These are phyloP conservation scores for Aspergillus kassunensis DNA, from an alignment of 495 filamentous ascomycete species.

Conservation along the genomic window DNA sequence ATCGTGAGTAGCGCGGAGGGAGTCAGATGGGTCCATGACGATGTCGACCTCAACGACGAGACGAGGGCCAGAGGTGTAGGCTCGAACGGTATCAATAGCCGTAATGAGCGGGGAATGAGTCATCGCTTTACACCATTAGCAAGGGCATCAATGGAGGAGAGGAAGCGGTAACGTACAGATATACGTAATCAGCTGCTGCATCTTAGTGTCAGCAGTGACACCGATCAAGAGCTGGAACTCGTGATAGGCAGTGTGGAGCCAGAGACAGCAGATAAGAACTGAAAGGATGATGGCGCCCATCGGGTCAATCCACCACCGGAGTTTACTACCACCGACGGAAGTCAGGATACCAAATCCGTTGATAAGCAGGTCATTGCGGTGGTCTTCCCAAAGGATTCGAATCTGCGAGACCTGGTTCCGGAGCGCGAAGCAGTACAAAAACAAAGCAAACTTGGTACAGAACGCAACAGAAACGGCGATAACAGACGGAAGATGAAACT, in stretches of 20 bases:
- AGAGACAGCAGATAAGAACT: constrained; percentile 67
- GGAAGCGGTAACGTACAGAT: constrained; percentile 38
- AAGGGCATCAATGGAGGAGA: background rate
- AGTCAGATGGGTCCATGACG: constrained; percentile 69
- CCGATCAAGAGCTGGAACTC: constrained; percentile 92
- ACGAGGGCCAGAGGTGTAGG: constrained; percentile 85
- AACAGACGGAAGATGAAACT: constrained; percentile 80
- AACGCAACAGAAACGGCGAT: constrained; percentile 87
- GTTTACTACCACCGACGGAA: constrained; percentile 77
- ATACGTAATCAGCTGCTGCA: constrained; percentile 93
- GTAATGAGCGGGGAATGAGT: constrained; percentile 79
- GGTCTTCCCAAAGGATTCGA: constrained; percentile 88
- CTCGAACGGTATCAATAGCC: constrained; percentile 90
- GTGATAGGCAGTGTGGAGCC: constrained; percentile 78
- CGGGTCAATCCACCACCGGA: constrained; percentile 94
- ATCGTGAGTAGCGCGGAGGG: constrained; percentile 80
- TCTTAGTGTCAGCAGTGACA: constrained; percentile 76
- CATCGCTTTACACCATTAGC: constrained; percentile 49
- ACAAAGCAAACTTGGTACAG: constrained; percentile 74
- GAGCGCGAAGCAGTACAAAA: constrained; percentile 89
- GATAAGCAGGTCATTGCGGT: constrained; percentile 84
- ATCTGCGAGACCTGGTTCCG: constrained; percentile 87
- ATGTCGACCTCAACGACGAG: constrained; percentile 89
- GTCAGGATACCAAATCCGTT: constrained; percentile 91
- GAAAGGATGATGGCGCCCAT: constrained; percentile 86